These are phyloP conservation scores for Asterophora lycoperdoides DNA, from an alignment of 768 basidiomycete genomes.

Conservation along the genomic window DNA sequence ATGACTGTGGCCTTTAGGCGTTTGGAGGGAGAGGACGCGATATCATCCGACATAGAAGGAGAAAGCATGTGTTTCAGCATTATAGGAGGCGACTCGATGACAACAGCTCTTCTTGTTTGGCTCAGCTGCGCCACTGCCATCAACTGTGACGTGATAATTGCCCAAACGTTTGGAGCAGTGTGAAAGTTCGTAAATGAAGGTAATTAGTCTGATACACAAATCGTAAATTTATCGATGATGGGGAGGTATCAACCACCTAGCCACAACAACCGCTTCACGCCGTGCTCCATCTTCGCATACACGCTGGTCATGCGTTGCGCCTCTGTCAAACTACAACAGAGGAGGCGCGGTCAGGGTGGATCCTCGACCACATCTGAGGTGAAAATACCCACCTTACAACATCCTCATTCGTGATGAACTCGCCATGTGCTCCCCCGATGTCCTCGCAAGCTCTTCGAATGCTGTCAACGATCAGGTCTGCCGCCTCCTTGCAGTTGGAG, in stretches of 20 bases:
- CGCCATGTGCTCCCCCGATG: conserved; percentile 42
- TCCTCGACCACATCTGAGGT: conserved; percentile 5
- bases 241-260: conserved; percentile 68
- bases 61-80: too few relatives aligned
- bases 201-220: too few relatives aligned
- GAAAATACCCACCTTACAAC: conserved; percentile 65
- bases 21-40: too few relatives aligned
- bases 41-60: too few relatives aligned
- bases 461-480: conserved; percentile 67
- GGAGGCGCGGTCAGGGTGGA: conserved; percentile 10
- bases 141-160: too few relatives aligned
- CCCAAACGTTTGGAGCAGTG: too few relatives aligned
- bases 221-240: too few relatives aligned
- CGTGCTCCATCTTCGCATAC: conserved; percentile 92
- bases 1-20: too few relatives aligned
- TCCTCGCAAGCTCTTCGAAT: conserved; percentile 67
- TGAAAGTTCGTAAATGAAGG: too few relatives aligned
- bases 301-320: conserved; percentile 83
- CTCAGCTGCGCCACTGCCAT: too few relatives aligned
- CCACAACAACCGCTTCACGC: conserved; percentile 87
- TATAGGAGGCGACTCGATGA: too few relatives aligned
- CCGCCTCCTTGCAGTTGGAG: conserved; percentile 70
- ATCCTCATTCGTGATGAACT: conserved; percentile 61
- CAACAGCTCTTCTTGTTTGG: too few relatives aligned
- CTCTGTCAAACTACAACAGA: conserved; percentile 58